Conservation (phyloP, 169 alveolate species). For the Cryptosporidium felis region DNA sequence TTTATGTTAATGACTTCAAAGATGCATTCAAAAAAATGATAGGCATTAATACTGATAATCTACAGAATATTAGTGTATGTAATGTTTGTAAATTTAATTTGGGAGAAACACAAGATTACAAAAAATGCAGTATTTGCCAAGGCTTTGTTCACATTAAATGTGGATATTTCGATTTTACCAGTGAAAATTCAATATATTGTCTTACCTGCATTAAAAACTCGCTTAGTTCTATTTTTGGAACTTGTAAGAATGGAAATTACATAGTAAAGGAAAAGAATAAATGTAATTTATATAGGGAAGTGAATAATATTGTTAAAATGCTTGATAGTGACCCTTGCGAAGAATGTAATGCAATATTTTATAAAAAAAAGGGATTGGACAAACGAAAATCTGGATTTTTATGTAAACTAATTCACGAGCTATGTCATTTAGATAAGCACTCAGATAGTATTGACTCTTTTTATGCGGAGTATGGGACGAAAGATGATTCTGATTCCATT, state of each 20-base stretch:
- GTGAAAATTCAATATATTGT: conserved; percentile 17
- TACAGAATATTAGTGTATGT: not conserved
- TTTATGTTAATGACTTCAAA: not conserved
- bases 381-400: conserved; percentile 12
- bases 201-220: conserved; percentile 14
- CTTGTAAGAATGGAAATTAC: not conserved
- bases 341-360: not conserved
- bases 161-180: not conserved
- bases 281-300: not conserved
- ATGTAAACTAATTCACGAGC: conserved; percentile 20
- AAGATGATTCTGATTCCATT: not conserved
- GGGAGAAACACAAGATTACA: not conserved
- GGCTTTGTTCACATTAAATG: conserved; percentile 25
- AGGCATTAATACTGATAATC: not conserved
- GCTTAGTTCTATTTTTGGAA: conserved; percentile 16
- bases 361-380: conserved; percentile 1
- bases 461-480: conserved; percentile 30
- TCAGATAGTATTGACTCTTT: conserved; percentile 40
- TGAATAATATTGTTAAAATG: not conserved
- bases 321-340: conserved; percentile 26
- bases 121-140: conserved; percentile 9
- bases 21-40: not conserved
- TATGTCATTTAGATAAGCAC: not conserved
- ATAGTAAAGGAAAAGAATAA: not conserved
- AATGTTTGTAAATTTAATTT: conserved; percentile 27